Percentiles rank a stretch among this genome's conserved stretches.
These are phyloP conservation scores for Mrakia hoshinonis DNA, from an alignment of 768 basidiomycete species.

Conservation along the genomic window DNA sequence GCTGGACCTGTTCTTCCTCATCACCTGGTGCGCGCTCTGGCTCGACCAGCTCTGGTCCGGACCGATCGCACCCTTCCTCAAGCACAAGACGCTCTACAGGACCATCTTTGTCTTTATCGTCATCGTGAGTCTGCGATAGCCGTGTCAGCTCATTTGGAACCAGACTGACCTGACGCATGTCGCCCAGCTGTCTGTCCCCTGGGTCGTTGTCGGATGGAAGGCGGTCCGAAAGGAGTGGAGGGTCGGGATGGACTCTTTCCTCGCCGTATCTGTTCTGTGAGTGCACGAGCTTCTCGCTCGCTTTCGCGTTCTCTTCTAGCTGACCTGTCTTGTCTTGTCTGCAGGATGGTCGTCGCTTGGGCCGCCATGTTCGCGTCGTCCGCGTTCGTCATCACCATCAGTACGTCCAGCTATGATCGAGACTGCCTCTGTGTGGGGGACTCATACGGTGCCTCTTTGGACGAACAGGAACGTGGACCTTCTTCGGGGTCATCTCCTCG, in stretches of 20 bases:
- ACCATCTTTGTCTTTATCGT: slow-evolving; percentile 52
- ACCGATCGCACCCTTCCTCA: slow-evolving; percentile 51
- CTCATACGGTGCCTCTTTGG: too few relatives aligned
- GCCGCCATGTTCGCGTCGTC: slow-evolving; percentile 58
- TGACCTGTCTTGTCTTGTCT: background rate
- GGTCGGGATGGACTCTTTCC: slow-evolving; percentile 55
- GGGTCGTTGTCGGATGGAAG: slow-evolving; percentile 54
- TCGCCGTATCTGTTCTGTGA: slow-evolving; percentile 38
- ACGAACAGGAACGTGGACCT: slow-evolving; percentile 54
- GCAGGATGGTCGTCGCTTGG: slow-evolving; percentile 61
- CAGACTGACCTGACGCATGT: too few relatives aligned
- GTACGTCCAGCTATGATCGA: slow-evolving; percentile 21
- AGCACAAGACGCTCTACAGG: slow-evolving; percentile 49
- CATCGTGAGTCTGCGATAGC: slow-evolving; percentile 47
- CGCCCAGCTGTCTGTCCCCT: slow-evolving; percentile 8
- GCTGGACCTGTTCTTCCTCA: slow-evolving; percentile 69
- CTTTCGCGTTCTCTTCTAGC: background rate
- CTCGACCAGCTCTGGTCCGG: slow-evolving; percentile 66
- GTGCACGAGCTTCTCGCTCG: background rate
- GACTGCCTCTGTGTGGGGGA: too few relatives aligned
- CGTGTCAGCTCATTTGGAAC: too few relatives aligned
- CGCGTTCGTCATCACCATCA: slow-evolving; percentile 68
- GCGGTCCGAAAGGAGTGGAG: slow-evolving; percentile 60
- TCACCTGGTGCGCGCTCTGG: slow-evolving; percentile 62
- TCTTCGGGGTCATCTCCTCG: slow-evolving; percentile 59